Evolutionary conservation across 257 asterid genomes (phyloP).

Genomic region (Solanum sejunctum): DNA sequence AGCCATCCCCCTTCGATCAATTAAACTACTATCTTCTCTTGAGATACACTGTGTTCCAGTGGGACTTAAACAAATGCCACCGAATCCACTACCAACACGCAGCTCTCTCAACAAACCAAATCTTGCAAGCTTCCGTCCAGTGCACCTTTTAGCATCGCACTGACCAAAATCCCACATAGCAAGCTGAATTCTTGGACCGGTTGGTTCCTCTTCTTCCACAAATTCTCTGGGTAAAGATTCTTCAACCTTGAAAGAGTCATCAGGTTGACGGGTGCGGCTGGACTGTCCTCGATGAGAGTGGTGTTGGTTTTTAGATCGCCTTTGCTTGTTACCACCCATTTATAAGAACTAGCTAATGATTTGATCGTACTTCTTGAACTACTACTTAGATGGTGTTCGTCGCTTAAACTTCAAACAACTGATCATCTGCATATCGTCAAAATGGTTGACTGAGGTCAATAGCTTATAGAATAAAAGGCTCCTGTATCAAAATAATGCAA

Average conservation of each 20-base stretch:
- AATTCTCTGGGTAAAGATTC: slow-evolving; percentile 39
- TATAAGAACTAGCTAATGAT: not conserved
- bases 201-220: slow-evolving; percentile 41
- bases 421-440: not conserved
- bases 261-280: slow-evolving; percentile 29
- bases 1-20: slow-evolving; percentile 72
- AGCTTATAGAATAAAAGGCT: not conserved
- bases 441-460: not conserved
- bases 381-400: not conserved
- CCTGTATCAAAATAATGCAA: not conserved
- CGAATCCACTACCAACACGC: slow-evolving; percentile 72
- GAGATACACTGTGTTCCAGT: slow-evolving; percentile 88
- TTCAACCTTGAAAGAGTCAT: slow-evolving; percentile 32
- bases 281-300: slow-evolving; percentile 28
- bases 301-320: slow-evolving; percentile 46
- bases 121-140: slow-evolving; percentile 97
- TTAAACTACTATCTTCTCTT: slow-evolving; percentile 63
- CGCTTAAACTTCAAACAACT: not conserved
- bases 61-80: slow-evolving; percentile 90
- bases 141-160: slow-evolving; percentile 94
- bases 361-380: not conserved
- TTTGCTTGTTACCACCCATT: slow-evolving; percentile 70
- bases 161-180: slow-evolving; percentile 99
- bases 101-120: slow-evolving; percentile 84
- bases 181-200: slow-evolving; percentile 53